Base-by-base conservation (phyloP, 2,329 filamentous ascomycete genomes). In the Xylaria sp. region DNA sequence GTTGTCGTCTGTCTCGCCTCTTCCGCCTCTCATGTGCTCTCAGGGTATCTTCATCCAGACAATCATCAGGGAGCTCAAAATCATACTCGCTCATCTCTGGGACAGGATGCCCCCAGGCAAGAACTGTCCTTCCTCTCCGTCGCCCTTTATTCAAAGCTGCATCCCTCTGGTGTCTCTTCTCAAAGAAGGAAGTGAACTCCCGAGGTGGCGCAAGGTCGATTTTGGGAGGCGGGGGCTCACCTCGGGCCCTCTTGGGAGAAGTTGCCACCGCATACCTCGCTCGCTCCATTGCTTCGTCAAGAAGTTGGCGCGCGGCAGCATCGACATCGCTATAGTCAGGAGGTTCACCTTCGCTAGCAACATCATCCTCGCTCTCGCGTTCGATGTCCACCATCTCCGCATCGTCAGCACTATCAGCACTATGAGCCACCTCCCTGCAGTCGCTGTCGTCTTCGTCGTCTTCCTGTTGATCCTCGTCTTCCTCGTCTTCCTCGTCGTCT, bases 101-200 rank as follows among this genome's bases (percentile, higher is more conserved):
- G 23, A 98, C 81, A 0, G 92, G 87, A 31, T 91, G 88, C 0
- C 95, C 95, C 87, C 96, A 98, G 3, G 94, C 95, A 57, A 91
- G 84, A 18, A 90, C 85, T 61, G 87, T 92, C 59, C 93, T 87
- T 52, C 89, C 89, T 59, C 90, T 88, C 62, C 92, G 89, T 41
- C 94, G 87, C 58, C 89, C 85, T 73, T 89, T 90, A 70, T 89
- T 91, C n/a, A 97, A 81, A 10, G 94, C 94, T 7, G 90, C 89
- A 25, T 94, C 92, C 31, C 95, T 91, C 69, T 95, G 87, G 76
- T 97, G 90, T 28, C 87, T 89, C 81, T 96, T 94, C 20, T 86
- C 80, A 78, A 94, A 98, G 82, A 98, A 98, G 0, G 93, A 97
- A n/a, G 85, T 91, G 77, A 98, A 94, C 46, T 92, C 91, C 67